Conservation (phyloP, 1,139 yeast genomes). For the Hyphopichia burtonii region DNA sequence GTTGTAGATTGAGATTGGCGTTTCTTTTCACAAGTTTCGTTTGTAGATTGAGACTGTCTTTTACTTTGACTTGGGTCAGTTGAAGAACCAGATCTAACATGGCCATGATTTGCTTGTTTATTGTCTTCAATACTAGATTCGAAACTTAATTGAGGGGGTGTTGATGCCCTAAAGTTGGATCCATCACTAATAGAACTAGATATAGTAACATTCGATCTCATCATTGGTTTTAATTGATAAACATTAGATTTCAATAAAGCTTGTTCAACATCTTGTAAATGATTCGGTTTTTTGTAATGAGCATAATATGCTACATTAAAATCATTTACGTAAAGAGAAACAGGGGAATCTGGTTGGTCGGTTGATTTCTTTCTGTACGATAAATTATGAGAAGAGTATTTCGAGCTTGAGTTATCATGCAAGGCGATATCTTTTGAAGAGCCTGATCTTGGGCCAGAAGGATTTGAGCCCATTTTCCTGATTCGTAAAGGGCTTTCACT, state of each 20-base stretch:
- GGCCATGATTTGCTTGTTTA: not conserved
- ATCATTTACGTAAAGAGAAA: slow-evolving; percentile 13
- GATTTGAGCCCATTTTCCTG: not conserved
- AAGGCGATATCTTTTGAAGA: not conserved
- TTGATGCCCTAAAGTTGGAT: not conserved
- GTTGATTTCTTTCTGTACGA: not conserved
- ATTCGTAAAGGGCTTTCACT: not conserved
- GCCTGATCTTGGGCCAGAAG: not conserved
- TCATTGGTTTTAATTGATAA: slow-evolving; percentile 32
- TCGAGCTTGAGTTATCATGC: slow-evolving; percentile 2
- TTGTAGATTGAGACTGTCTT: not conserved
- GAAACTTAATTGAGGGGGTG: not conserved
- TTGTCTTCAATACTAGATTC: not conserved
- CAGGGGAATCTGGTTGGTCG: not conserved
- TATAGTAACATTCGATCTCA: slow-evolving; percentile 30
- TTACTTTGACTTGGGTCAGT: not conserved
- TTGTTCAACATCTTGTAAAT: slow-evolving; percentile 8
- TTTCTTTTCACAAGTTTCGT: not conserved
- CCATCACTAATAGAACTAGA: slow-evolving; percentile 11
- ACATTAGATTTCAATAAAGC: slow-evolving; percentile 18
- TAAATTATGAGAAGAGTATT: not conserved
- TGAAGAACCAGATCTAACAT: not conserved
- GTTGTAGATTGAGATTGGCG: slow-evolving; percentile 1
- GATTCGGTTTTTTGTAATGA: slow-evolving; percentile 13
- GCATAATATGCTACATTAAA: slow-evolving; percentile 19